phyloP scores from a whole-genome alignment of 108 stramenopile species.

The Nitzschia putrida region DNA sequence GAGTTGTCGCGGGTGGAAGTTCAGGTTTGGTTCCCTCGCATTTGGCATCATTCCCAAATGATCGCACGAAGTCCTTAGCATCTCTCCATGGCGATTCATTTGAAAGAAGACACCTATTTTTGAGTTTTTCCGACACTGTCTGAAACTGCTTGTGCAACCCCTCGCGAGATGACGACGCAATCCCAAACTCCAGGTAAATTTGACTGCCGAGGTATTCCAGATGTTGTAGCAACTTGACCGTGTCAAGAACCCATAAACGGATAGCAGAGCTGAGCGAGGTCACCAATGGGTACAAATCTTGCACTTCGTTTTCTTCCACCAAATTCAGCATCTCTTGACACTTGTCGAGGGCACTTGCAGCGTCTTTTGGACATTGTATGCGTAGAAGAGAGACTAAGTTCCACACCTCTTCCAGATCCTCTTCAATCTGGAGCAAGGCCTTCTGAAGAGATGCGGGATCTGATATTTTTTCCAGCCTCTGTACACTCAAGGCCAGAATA shows the following conservation, averaged over 20 bases:
- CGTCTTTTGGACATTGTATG: constrained; percentile 2
- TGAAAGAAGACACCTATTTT: constrained; percentile 15
- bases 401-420: constrained; percentile 5
- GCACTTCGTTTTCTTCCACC: background rate
- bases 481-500: too few relatives aligned
- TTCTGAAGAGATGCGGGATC: background rate
- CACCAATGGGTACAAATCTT: background rate
- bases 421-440: constrained; percentile 15
- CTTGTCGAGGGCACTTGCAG: background rate
- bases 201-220: too few relatives aligned
- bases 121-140: background rate
- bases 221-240: too few relatives aligned
- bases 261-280: background rate
- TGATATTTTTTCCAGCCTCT: too few relatives aligned
- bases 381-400: background rate
- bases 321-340: constrained; percentile 4
- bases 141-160: background rate
- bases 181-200: too few relatives aligned
- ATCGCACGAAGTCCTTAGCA: background rate
- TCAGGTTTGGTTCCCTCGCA: too few relatives aligned
- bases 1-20: too few relatives aligned
- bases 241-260: too few relatives aligned
- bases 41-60: background rate
- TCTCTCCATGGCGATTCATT: constrained; percentile 27
- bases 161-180: too few relatives aligned